Conservation (phyloP, 176 grass and related monocot genomes). For the Eremochloa ophiuroides region DNA sequence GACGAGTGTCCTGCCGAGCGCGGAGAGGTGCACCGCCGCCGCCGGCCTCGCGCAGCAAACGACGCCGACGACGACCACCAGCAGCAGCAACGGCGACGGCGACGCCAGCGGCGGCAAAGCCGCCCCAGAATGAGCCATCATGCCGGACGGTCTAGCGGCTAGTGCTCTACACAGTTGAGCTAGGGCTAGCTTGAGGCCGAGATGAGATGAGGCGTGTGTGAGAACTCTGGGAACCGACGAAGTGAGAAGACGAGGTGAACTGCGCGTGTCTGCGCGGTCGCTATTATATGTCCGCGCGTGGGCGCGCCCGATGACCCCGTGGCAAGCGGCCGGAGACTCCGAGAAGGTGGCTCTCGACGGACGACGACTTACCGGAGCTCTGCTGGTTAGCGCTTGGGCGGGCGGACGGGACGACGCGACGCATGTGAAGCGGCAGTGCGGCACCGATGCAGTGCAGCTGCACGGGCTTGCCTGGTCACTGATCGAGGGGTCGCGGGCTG, state of each 20-base stretch:
- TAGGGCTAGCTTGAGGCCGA: too few relatives aligned
- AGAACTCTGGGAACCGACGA: too few relatives aligned
- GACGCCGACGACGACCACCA: slow-evolving; percentile 35
- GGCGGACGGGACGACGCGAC: neutral
- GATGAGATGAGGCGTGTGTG: neutral
- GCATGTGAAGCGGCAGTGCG: neutral
- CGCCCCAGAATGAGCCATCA: neutral
- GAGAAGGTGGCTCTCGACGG: neutral
- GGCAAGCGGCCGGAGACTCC: neutral
- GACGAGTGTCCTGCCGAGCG: slow-evolving; percentile 38
- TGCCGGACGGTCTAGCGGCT: neutral
- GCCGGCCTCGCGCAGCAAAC: slow-evolving; percentile 8
- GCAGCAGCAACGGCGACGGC: neutral
- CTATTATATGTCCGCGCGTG: neutral
- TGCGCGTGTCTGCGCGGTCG: neutral
- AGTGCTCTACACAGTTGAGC: neutral
- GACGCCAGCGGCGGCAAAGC: too few relatives aligned
- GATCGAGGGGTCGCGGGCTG: neutral
- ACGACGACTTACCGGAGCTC: neutral
- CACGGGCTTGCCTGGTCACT: neutral
- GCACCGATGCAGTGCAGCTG: neutral
- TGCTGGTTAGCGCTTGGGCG: neutral
- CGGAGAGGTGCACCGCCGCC: slow-evolving; percentile 32
- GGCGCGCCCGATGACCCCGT: neutral
- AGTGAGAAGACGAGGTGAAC: neutral